A percentile compares a stretch with the other conserved stretches of the same genome.
Conservation (phyloP, 2,329 filamentous ascomycete genomes). For the Chrysoporthe puriensis region DNA sequence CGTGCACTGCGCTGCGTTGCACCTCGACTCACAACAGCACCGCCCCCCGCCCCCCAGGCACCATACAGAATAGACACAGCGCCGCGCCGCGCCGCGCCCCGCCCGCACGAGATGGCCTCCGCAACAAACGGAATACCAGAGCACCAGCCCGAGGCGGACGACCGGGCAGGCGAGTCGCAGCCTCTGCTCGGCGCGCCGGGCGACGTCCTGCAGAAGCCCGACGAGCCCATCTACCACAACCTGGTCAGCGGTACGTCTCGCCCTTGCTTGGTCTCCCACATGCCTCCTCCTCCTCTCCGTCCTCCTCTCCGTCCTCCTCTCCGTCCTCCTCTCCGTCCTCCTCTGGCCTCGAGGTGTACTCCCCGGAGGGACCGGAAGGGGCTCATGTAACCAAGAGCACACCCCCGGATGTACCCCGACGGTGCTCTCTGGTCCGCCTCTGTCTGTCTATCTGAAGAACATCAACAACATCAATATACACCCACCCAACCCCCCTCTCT, state of each 20-base stretch:
- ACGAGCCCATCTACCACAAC: constrained; percentile 68
- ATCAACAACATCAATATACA: background rate
- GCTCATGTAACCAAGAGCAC: no score
- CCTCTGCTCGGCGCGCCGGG: constrained; percentile 73
- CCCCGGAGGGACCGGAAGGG: no score
- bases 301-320: background rate
- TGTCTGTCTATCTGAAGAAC: no score
- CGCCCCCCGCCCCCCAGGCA: background rate
- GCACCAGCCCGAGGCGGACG: constrained; percentile 43
- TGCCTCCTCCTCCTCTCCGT: background rate
- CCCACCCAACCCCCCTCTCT: constrained; percentile 2
- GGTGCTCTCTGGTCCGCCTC: no score
- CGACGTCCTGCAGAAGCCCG: constrained; percentile 71
- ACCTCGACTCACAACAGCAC: background rate
- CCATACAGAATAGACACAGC: background rate
- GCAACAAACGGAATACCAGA: constrained; percentile 66
- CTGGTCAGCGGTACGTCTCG: constrained; percentile 68
- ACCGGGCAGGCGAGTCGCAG: constrained; percentile 58
- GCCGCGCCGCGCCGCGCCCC: no score
- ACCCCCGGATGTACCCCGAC: no score
- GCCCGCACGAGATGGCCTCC: constrained; percentile 61
- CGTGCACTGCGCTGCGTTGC: no score
- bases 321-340: background rate
- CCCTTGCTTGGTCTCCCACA: no score
- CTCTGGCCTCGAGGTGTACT: no score